These are phyloP conservation scores for Cadophora sp. DNA, from an alignment of 2,329 filamentous ascomycete genomes.

Conservation along the genomic window DNA sequence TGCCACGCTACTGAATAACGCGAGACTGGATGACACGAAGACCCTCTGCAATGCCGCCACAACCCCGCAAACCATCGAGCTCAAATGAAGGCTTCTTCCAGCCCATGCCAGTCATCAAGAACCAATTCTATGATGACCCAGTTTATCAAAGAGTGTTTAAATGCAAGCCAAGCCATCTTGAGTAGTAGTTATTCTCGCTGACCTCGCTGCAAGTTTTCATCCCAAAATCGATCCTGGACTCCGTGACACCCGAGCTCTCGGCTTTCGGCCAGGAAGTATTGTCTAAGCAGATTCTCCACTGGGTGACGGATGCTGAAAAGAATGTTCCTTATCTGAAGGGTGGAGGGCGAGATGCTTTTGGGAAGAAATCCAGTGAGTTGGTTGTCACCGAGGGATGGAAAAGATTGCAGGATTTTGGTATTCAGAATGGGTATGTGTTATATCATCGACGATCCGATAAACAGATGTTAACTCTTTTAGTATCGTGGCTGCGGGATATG, in stretches of 20 bases:
- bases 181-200: conserved; percentile 31
- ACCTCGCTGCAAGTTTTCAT: conserved; percentile 40
- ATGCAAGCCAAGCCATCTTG: conserved; percentile 46
- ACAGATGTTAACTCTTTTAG: conserved; percentile 41
- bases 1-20: not conserved
- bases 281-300: conserved; percentile 59
- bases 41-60: conserved; percentile 11
- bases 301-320: conserved; percentile 68
- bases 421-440: conserved; percentile 54
- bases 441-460: conserved; percentile 30
- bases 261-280: conserved; percentile 60
- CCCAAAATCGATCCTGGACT: conserved; percentile 35
- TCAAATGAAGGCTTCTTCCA: conserved; percentile 62
- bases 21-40: not conserved
- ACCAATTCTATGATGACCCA: conserved; percentile 63
- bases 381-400: conserved; percentile 73
- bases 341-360: conserved; percentile 52
- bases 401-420: conserved; percentile 64
- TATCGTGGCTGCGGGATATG: conserved; percentile 66
- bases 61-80: conserved; percentile 41
- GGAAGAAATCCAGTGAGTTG: conserved; percentile 63
- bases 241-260: conserved; percentile 32
- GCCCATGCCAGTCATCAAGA: conserved; percentile 56
- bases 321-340: conserved; percentile 52
- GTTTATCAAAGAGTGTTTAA: conserved; percentile 59